These are phyloP conservation scores for Penicillium dipodomyicola DNA, from an alignment of 495 filamentous ascomycete genomes.

Conservation along the genomic window DNA sequence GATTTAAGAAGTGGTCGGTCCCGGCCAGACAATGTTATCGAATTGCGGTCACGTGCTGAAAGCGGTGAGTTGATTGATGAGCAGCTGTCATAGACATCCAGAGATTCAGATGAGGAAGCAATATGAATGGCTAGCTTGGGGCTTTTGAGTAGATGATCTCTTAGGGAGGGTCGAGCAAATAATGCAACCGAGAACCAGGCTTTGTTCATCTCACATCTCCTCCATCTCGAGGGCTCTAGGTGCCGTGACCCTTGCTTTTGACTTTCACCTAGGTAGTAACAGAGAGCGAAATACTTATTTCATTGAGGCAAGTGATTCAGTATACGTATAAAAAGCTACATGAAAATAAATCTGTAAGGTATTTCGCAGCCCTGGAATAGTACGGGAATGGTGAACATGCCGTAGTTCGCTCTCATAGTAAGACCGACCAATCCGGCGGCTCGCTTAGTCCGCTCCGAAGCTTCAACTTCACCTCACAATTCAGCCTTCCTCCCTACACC, in stretches of 20 bases:
- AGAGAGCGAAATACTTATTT: neutral
- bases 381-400: neutral
- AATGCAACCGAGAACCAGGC: neutral
- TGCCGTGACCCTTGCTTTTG: neutral
- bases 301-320: neutral
- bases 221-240: neutral
- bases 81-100: neutral
- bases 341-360: neutral
- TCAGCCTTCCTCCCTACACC: slow-evolving; percentile 23
- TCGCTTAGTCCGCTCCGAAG: slow-evolving; percentile 46
- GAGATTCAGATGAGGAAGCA: neutral
- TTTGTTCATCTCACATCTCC: neutral
- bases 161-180: neutral
- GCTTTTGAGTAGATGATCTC: neutral
- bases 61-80: neutral
- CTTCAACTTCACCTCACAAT: slow-evolving; percentile 41
- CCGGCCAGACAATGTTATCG: neutral
- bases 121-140: neutral
- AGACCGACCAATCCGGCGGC: slow-evolving; percentile 31
- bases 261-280: neutral
- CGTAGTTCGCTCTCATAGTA: slow-evolving; percentile 10
- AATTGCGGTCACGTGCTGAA: slow-evolving; percentile 2
- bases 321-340: neutral
- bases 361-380: neutral
- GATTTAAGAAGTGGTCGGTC: neutral